Evolutionary conservation across 495 filamentous ascomycete genomes (phyloP).

Genomic region (Jackrogersella multiformis): DNA sequence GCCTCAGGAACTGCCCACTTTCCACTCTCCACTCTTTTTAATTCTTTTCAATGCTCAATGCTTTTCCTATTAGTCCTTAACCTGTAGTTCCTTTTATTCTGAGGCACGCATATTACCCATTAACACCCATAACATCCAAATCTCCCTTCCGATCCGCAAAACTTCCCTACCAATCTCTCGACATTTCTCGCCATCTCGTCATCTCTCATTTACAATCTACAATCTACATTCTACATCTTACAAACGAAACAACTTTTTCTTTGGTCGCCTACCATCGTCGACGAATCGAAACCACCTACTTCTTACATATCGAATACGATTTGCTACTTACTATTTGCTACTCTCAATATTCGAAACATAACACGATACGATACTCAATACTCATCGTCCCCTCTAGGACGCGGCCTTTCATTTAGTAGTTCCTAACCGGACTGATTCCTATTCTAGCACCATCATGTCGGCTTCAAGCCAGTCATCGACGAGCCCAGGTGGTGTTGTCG

Average conservation of each 20-base stretch:
- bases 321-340: neutral
- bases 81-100: too few relatives aligned
- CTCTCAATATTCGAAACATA: neutral
- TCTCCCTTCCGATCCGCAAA: conserved; percentile 41
- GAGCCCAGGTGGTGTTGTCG: conserved; percentile 40
- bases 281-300: conserved; percentile 12
- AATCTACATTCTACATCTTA: neutral
- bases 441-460: conserved; percentile 19
- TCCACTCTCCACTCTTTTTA: neutral
- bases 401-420: neutral
- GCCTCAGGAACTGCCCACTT: conserved; percentile 14
- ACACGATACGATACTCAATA: neutral
- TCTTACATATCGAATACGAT: neutral
- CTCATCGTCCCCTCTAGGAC: neutral
- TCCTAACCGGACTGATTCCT: neutral
- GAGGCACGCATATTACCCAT: conserved; percentile 40
- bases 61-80: neutral
- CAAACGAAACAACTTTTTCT: neutral
- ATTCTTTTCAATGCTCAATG: neutral
- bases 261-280: neutral
- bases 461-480: conserved; percentile 46
- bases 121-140: conserved; percentile 49
- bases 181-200: conserved; percentile 18
- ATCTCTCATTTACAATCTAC: neutral
- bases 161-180: conserved; percentile 28